A percentile compares a stretch with the other conserved stretches of the same genome.
phyloP scores from a whole-genome alignment of 2,329 filamentous ascomycete genomes.

The Didymella keratinophila region DNA sequence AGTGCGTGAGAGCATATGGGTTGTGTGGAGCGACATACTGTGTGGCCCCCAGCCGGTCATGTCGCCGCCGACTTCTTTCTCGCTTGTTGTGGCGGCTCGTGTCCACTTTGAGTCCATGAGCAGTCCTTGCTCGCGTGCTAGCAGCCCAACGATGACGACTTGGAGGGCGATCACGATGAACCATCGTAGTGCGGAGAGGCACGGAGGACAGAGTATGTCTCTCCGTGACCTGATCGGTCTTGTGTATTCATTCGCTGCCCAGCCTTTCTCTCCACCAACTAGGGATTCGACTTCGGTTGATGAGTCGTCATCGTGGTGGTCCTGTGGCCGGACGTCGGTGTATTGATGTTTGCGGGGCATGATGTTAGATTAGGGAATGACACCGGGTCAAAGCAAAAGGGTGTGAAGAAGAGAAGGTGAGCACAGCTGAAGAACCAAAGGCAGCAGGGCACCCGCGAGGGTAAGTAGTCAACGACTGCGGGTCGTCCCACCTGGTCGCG shows the following conservation, averaged over 20 bases:
- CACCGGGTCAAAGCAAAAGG: slow-evolving; percentile 29
- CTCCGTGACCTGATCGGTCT: slow-evolving; percentile 30
- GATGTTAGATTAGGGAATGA: slow-evolving; percentile 25
- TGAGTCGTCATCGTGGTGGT: slow-evolving; percentile 42
- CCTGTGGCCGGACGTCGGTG: slow-evolving; percentile 34
- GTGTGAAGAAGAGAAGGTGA: slow-evolving; percentile 28
- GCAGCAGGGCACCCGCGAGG: slow-evolving; percentile 22
- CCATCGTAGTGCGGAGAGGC: slow-evolving; percentile 38
- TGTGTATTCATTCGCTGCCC: slow-evolving; percentile 31
- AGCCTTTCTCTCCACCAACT: slow-evolving; percentile 40
- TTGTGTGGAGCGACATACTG: slow-evolving; percentile 26
- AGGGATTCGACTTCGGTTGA: slow-evolving; percentile 47
- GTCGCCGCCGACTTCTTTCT: slow-evolving; percentile 43
- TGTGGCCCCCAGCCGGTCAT: slow-evolving; percentile 46
- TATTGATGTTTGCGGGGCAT: slow-evolving; percentile 46
- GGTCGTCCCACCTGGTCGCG: slow-evolving; percentile 22
- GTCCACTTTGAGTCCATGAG: slow-evolving; percentile 31
- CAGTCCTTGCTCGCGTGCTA: slow-evolving; percentile 43
- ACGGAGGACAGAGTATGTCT: slow-evolving; percentile 22
- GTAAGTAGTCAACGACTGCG: slow-evolving; percentile 27
- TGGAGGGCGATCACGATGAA: slow-evolving; percentile 43
- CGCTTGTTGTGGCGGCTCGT: slow-evolving; percentile 34
- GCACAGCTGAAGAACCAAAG: slow-evolving; percentile 40
- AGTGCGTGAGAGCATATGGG: background rate
- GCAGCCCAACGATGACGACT: slow-evolving; percentile 39